Percentiles rank a stretch among this genome's conserved stretches.
These are phyloP conservation scores for Penicillium malachiteum DNA, from an alignment of 495 filamentous ascomycete genomes.

Conservation along the genomic window DNA sequence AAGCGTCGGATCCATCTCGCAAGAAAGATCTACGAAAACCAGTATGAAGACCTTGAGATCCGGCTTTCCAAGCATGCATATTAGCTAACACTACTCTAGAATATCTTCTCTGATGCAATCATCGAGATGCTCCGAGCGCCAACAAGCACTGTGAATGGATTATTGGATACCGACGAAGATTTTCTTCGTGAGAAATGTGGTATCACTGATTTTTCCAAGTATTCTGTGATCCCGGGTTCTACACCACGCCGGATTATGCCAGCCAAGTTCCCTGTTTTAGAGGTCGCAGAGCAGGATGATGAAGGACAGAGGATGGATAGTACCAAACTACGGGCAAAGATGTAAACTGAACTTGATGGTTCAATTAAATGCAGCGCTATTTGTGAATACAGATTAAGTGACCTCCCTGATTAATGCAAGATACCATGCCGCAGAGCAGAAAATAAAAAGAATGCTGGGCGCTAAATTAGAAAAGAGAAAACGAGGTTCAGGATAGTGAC, in stretches of 20 bases:
- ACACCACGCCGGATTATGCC: conserved; percentile 79
- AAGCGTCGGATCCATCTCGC: conserved; percentile 37
- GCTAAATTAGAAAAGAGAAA: conserved; percentile 4
- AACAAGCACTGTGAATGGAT: conserved; percentile 61
- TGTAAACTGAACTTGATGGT: conserved; percentile 8
- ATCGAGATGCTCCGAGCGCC: conserved; percentile 69
- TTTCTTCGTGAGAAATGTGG: conserved; percentile 66
- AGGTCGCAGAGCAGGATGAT: conserved; percentile 78
- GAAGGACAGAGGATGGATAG: conserved; percentile 76
- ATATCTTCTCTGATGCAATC: conserved; percentile 79
- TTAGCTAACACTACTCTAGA: conserved; percentile 24
- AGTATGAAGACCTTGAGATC: conserved; percentile 23
- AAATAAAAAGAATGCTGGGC: conserved; percentile 10
- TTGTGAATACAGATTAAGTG: not conserved
- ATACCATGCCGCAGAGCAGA: too few species aligned
- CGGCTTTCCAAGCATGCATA: not conserved
- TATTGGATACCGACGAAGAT: conserved; percentile 77
- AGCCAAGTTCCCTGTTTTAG: conserved; percentile 62
- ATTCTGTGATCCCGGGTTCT: conserved; percentile 64
- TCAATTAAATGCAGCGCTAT: not conserved
- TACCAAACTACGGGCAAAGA: conserved; percentile 32
- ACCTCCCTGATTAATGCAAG: not conserved
- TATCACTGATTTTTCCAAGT: conserved; percentile 71
- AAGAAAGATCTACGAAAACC: conserved; percentile 63
- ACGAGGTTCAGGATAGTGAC: too few species aligned